A percentile compares a stretch with the other conserved stretches of the same genome.
Evolutionary conservation across 805 yeast species (phyloP).

Genomic region (Lipomyces oligophaga): DNA sequence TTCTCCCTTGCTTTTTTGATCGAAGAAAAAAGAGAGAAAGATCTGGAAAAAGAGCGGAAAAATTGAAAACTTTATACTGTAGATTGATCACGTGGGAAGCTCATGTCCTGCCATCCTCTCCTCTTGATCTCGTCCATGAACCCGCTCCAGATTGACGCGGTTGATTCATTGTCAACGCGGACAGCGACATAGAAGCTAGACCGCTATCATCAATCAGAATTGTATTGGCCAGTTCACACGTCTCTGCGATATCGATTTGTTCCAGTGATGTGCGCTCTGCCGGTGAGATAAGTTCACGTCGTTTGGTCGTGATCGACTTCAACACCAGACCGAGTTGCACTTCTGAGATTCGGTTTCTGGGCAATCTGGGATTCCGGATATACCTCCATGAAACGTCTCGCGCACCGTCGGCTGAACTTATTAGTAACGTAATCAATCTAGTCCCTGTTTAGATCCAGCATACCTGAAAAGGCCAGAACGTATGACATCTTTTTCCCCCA

Average conservation of each 20-base stretch:
- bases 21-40: slow-evolving; percentile 15
- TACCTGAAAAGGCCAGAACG: slow-evolving; percentile 61
- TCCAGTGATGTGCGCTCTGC: slow-evolving; percentile 41
- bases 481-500: slow-evolving; percentile 96
- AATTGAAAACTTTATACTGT: too few species aligned
- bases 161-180: slow-evolving; percentile 5
- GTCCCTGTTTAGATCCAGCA: background rate
- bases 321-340: slow-evolving; percentile 38
- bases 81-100: too few species aligned
- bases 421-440: background rate
- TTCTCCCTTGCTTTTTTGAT: slow-evolving; percentile 29
- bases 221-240: slow-evolving; percentile 30
- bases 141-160: slow-evolving; percentile 75
- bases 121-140: slow-evolving; percentile 73
- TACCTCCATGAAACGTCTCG: slow-evolving; percentile 70
- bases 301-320: slow-evolving; percentile 38
- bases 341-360: slow-evolving; percentile 48
- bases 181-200: slow-evolving; percentile 5
- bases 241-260: slow-evolving; percentile 41
- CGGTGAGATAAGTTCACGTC: slow-evolving; percentile 36
- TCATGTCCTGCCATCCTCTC: slow-evolving; percentile 68
- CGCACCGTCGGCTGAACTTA: slow-evolving; percentile 44
- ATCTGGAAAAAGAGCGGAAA: background rate
- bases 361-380: slow-evolving; percentile 46
- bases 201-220: slow-evolving; percentile 15